Evolutionary conservation across 345 rosid species (phyloP).

Genomic region (Geranium rotundifolium): DNA sequence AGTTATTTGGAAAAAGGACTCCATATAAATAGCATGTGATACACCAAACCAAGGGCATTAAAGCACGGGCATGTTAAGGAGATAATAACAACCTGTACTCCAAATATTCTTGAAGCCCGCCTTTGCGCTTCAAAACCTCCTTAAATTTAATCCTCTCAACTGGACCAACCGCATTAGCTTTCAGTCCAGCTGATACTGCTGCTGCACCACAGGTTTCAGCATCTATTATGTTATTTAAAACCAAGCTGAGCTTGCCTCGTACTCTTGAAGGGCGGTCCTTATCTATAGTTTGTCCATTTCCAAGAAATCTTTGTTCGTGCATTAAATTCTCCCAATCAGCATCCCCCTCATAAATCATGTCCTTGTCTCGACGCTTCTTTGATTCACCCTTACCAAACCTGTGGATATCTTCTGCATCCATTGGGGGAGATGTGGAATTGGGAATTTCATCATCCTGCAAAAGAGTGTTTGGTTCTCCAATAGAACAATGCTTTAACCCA

Average conservation of each 20-base stretch:
- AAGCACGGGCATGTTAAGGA: background rate
- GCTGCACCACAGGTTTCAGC: conserved; percentile 44
- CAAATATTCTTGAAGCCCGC: conserved; percentile 87
- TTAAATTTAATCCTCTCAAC: conserved; percentile 88
- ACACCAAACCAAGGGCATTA: background rate
- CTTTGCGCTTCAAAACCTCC: conserved; percentile 86
- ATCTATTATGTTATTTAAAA: conserved; percentile 29
- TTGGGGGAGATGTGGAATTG: conserved; percentile 8
- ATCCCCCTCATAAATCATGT: conserved; percentile 92
- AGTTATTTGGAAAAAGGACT: background rate
- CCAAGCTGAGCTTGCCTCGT: conserved; percentile 51
- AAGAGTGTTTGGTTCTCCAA: conserved; percentile 4
- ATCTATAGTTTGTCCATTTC: conserved; percentile 36
- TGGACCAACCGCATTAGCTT: conserved; percentile 70
- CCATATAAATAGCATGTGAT: background rate
- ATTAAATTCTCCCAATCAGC: conserved; percentile 71
- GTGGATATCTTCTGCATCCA: conserved; percentile 12
- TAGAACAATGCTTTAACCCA: conserved; percentile 18
- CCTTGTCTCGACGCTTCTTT: conserved; percentile 70
- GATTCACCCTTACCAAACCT: conserved; percentile 10
- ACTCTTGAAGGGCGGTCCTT: conserved; percentile 45
- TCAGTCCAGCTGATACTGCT: conserved; percentile 85
- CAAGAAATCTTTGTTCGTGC: conserved; percentile 59
- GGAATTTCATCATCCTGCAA: conserved; percentile 11
- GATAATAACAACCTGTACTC: conserved; percentile 67